Base-by-base conservation (phyloP, 371 early-diverging fungal species). In the Chytridium lagenaria region DNA sequence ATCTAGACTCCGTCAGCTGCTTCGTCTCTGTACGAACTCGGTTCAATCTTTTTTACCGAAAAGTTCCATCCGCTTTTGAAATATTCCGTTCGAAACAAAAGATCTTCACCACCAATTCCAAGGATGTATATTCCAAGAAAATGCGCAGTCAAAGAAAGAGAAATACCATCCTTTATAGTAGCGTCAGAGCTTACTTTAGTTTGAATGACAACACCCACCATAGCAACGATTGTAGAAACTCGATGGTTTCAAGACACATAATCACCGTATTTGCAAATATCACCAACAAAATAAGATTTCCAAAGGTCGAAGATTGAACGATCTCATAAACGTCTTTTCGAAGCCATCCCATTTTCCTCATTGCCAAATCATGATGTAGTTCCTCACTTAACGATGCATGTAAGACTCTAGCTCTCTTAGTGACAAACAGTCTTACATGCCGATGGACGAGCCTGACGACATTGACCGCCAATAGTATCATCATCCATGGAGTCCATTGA, bases 71-170 rank as follows among this genome's bases (percentile, higher is more conserved):
- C 73, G 1, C 67, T 68, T 38, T 50, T 40, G 71, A 79, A 79
- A 50, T 73, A 79, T 59, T 15, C 31, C 39, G 55, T 49, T 71
- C 26, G 73, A 76, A 79, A 2, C 70, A 26, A 50, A 44, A 79
- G 12, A 79, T 31, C 64, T 76, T 79, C 36, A 79, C 39, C 33
- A 61, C 36, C 38, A 36, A 28, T 51, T 79, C 79, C 33, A 68
- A n/a, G 55, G n/a, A 79, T 73, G 69, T 79, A 79, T 23, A 79
- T 76, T 23, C 76, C 79, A 23, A 79, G 59, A 55, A 76, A 76
- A n/a, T 1, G 59, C 49, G 36, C 31, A 33, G 64, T 79, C 79
- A 26, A 76, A 19, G 2, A 71, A 40, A 1, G 76, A 1, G n/a
- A 79, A 26, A 59, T 76, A 79, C 76, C 77, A 79, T 31, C 39